Evolutionary conservation across 495 filamentous ascomycete species (phyloP), one percentile per base, ranked within the genome.

Genomic region (Podospora didyma): DNA sequence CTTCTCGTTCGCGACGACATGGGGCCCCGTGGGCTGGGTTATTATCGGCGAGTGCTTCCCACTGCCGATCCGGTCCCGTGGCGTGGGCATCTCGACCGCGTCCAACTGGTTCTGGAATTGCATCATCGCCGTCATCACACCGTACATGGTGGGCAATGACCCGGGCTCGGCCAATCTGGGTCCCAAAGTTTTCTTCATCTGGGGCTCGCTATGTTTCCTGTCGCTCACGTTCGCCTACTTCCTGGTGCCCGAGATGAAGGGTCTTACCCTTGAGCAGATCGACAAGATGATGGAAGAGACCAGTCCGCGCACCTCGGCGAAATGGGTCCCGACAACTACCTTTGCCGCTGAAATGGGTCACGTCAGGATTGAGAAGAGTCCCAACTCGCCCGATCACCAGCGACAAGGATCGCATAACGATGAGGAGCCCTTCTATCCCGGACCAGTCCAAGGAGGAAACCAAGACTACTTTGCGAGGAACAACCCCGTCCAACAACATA

Each of bases 51-150:
- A 95, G 74, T 86, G 88, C 74, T 95, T 85, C 80, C 89, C 89
- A 35, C 82, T 95, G 28, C 87, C 86, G 50, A 92, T 92, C 70
- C 87, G 89, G 56, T 85, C 89, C 21, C 84, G 86, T 49, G 89
- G 89, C 66, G 88, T 93, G 44, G 88, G 81, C 45, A 78, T 95
- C 48, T 87, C 88, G 21, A 92, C 89, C 23, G 84, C 89, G 31
- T 86, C 81, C 61, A 94, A 94, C 77, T 95, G 89, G 89, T 83
- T 92, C 62, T 92, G 87, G 87, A 91, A 92, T 75, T 87, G 79
- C 67, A 84, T 82, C 26, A 85, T 88, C 17, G 82, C 77, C 54
- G 78, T 87, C 70, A 85, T 90, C 64, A 88, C 85, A 5, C 89
- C 88, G 3, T 91, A 89, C 77, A 82, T 91, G 76, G 84, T 89